Evolutionary conservation across 768 basidiomycete species (phyloP).

Genomic region (Tremella yokohamensis): DNA sequence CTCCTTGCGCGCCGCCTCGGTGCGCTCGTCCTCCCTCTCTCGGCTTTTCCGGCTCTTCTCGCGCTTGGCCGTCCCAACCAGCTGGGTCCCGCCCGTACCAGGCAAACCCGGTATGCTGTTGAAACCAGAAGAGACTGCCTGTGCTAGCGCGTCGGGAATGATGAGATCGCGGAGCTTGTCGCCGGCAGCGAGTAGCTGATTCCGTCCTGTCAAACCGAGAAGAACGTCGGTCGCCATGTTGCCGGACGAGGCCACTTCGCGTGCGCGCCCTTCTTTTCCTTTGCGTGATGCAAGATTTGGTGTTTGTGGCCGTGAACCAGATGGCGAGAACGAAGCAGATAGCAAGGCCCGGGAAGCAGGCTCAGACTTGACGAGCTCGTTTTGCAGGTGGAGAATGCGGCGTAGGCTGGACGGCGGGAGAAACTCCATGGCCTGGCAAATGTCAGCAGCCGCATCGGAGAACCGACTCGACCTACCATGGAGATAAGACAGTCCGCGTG

Average conservation of each 20-base stretch:
- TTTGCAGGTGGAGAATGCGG: conserved; percentile 79
- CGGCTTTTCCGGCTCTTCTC: conserved; percentile 54
- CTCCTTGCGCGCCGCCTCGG: conserved; percentile 72
- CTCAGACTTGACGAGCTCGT: conserved; percentile 66
- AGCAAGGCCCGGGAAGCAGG: conserved; percentile 30
- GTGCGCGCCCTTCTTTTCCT: conserved; percentile 8
- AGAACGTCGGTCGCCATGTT: conserved; percentile 42
- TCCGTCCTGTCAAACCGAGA: conserved; percentile 44
- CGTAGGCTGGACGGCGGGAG: conserved; percentile 76
- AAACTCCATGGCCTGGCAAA: conserved; percentile 78
- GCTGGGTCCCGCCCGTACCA: conserved; percentile 38
- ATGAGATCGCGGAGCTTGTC: conserved; percentile 88
- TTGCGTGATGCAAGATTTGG: neutral
- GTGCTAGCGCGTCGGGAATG: conserved; percentile 85
- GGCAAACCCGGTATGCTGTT: conserved; percentile 24
- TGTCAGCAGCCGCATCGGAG: neutral
- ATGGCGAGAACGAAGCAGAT: conserved; percentile 22
- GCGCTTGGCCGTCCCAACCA: conserved; percentile 44
- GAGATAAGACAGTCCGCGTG: conserved; percentile 96
- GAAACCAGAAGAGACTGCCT: conserved; percentile 61
- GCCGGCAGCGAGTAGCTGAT: conserved; percentile 77
- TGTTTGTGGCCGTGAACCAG: conserved; percentile 2
- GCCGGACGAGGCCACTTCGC: conserved; percentile 20
- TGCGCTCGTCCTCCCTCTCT: conserved; percentile 58
- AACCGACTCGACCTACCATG: conserved; percentile 61